Evolutionary conservation across 1,139 yeast species (phyloP), one percentile per base, ranked within the genome.

Genomic region (Hyphopichia khmerensis): DNA sequence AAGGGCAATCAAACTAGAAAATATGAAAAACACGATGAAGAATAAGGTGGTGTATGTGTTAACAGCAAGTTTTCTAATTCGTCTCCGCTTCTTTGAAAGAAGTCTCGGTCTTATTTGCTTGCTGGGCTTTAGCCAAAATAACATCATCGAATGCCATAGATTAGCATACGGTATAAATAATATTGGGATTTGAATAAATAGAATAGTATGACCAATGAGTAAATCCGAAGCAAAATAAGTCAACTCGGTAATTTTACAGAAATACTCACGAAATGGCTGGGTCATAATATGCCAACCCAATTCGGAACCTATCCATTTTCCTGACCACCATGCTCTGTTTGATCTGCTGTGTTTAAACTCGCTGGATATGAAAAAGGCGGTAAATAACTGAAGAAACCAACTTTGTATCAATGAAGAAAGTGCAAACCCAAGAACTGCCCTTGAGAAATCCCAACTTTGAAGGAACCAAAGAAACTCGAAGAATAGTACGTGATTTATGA

Each of bases 51-150:
- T 54, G 48, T 64, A 56, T 64, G 81, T 39, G 54, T 65, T 27
- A 55, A 63, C 45, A 60, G 71, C 57, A 7, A 55, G 46, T 33
- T 64, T 55, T 24, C 69, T 56, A 9, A 48, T 53, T 24, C 63
- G 42, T 62, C 63, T 39, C 59, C 62, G 51, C 53, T 65, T 53
- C 75, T 69, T 47, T 48, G 67, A 56, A 14, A 66, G 51, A 16
- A 69, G 51, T 44, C 77, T 60, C 43, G 77, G 62, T 38, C 77
- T 62, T 37, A 77, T 57, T 50, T 80, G 77, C 48, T 69, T 60
- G 1, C 77, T 73, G 1, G 96, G 96, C 39, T 72, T 76, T 41
- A 88, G 67, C 97, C 96, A 90, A 59, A 89, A 80, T 36, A 90
- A 67, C 75, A 87, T 76, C 62, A 84, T 68, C 1, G 95, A 80